phyloP scores from a whole-genome alignment of 345 rosid genomes.

The Citrus sp. region DNA sequence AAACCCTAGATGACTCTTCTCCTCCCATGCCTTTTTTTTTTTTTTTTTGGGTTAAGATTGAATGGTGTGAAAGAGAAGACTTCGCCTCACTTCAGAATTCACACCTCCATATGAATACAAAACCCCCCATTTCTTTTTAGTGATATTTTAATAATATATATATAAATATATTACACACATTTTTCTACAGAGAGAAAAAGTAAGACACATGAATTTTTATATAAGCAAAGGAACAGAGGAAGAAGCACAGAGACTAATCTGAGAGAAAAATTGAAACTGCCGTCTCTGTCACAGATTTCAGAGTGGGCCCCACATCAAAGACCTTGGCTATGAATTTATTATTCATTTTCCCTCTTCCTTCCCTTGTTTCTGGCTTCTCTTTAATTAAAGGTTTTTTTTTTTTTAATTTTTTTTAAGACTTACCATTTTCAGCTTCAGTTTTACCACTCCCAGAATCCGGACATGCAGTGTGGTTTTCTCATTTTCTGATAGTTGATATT shows the following conservation, averaged over 20 bases:
- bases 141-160: not conserved
- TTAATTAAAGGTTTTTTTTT: not conserved
- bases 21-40: conserved; percentile 9
- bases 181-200: not conserved
- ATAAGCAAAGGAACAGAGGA: conserved; percentile 4
- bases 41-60: conserved; percentile 25
- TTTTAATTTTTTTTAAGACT: not conserved
- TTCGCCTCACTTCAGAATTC: conserved; percentile 45
- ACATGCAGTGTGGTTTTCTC: not conserved
- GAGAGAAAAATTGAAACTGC: conserved; percentile 48
- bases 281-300: conserved; percentile 66
- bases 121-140: conserved; percentile 19
- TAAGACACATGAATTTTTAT: not conserved
- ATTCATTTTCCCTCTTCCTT: not conserved
- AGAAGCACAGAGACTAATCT: not conserved
- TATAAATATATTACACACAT: not conserved
- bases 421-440: not conserved
- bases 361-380: too few species aligned
- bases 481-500: not conserved
- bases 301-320: conserved; percentile 53
- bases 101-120: conserved; percentile 50
- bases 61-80: conserved; percentile 83
- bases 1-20: conserved; percentile 70
- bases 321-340: conserved; percentile 36
- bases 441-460: not conserved